Base-by-base conservation (phyloP, 1,284 basidiomycete species). In the Lentinula novae-zelandiae region DNA sequence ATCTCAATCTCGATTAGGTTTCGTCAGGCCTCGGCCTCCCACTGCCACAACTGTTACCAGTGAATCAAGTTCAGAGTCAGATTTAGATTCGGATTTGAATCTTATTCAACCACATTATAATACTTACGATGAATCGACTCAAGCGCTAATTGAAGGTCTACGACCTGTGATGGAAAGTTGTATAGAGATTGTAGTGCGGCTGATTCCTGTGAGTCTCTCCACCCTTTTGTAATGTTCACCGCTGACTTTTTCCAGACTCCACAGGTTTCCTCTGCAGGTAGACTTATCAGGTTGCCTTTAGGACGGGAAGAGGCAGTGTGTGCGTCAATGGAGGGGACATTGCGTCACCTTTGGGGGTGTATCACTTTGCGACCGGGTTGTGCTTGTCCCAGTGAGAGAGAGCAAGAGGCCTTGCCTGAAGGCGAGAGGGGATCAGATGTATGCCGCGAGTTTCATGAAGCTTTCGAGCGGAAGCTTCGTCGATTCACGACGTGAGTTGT, bases 131-230 rank as follows among this genome's bases (percentile, higher is more conserved):
- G 40, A 44, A 7, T 42, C 54, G 2, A 38, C 54, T 6, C 39
- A n/a, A 20, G 40, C 27, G 34, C 40, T 56, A 12, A 13, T 56
- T 9, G 40, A 56, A 17, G 40, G 15, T 15, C 42, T 56, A 17
- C 54, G 54, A 7, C 54, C 54, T 46, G 17, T 56, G 7, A 56
- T 56, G 27, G 54, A 56, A n/a, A 56, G 54, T 34, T 56, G 54
- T 36, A 56, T 56, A 36, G 54, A 56, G 44, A 56, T 56, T n/a
- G 40, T 56, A 3, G 54, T 56, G 8, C 54, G 54, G 27, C 33
- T 56, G 27, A 56, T 56, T 20, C 54, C 54, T 44, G 54, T 56
- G 31, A 56, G 54, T 56, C 17, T 20, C 31, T 31, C 9, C 1
- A 13, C 27, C 2, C 17, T n/a, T 54, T 15, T 27, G 39, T 22